Evolutionary conservation across 306 rosid species (phyloP).

Genomic region (Prunus salicina): DNA sequence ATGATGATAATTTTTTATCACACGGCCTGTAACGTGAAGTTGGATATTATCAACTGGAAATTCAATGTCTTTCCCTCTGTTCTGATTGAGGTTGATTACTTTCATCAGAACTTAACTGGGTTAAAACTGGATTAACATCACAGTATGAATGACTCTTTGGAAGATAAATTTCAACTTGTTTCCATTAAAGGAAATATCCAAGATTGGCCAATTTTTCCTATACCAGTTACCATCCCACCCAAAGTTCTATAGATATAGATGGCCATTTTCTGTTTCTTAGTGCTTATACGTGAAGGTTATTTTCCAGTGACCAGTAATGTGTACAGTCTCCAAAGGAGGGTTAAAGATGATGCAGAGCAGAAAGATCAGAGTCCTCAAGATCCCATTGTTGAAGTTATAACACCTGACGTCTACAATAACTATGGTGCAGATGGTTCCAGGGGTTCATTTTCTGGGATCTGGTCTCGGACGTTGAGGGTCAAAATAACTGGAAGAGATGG

Average conservation of each 20-base stretch:
- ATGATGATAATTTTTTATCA: not conserved
- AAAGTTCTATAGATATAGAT: conserved; percentile 10
- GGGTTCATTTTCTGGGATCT: conserved; percentile 66
- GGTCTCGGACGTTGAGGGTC: conserved; percentile 85
- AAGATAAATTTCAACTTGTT: not conserved
- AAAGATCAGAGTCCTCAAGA: conserved; percentile 61
- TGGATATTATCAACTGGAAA: conserved; percentile 7
- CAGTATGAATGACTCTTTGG: not conserved
- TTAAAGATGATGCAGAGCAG: conserved; percentile 61
- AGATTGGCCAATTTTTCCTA: not conserved
- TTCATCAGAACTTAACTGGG: not conserved
- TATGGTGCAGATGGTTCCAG: conserved; percentile 69
- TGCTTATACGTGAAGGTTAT: conserved; percentile 49
- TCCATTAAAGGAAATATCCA: not conserved
- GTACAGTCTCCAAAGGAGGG: conserved; percentile 57
- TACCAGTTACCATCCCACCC: not conserved
- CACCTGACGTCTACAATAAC: conserved; percentile 84
- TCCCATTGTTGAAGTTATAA: conserved; percentile 83
- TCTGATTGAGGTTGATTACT: not conserved
- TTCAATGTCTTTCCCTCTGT: not conserved
- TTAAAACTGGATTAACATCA: not conserved
- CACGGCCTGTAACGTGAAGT: conserved; percentile 15
- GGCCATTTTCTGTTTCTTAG: conserved; percentile 18
- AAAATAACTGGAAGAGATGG: conserved; percentile 94
- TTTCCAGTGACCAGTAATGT: conserved; percentile 73